These are phyloP conservation scores for Mycena galopus DNA, from an alignment of 768 basidiomycete genomes.

Conservation along the genomic window DNA sequence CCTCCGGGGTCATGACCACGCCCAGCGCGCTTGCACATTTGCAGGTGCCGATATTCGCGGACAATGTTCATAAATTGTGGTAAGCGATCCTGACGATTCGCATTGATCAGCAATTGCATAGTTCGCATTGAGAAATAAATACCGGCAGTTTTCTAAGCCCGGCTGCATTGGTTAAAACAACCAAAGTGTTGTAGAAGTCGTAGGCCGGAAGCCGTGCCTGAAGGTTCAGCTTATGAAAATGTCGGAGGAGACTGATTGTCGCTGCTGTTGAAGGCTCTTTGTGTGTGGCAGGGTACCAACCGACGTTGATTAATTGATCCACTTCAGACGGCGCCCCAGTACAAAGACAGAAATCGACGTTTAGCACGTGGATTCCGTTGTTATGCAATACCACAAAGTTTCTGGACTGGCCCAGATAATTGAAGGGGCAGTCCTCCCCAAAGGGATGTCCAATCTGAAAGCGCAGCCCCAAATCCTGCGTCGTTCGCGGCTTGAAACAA, in stretches of 20 bases:
- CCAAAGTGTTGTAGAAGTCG: not conserved
- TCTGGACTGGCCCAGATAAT: not conserved
- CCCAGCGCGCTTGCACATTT: not conserved
- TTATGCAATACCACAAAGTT: slow-evolving; percentile 38
- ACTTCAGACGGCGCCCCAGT: not conserved
- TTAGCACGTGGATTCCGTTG: slow-evolving; percentile 39
- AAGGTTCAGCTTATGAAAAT: not conserved
- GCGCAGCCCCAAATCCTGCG: slow-evolving; percentile 18
- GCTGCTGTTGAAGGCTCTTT: not conserved
- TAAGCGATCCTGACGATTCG: not conserved
- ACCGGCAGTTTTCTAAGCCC: not conserved
- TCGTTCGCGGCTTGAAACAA: slow-evolving; percentile 26
- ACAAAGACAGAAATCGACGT: slow-evolving; percentile 24
- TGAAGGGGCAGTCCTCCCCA: slow-evolving; percentile 27
- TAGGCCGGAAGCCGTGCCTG: not conserved
- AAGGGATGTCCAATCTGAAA: slow-evolving; percentile 39
- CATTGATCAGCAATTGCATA: too few relatives aligned
- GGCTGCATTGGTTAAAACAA: not conserved
- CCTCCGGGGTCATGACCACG: not conserved
- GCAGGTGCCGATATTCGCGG: not conserved
- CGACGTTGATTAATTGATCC: not conserved
- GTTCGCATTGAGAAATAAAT: too few relatives aligned
- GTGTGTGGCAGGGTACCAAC: not conserved
- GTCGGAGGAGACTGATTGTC: not conserved
- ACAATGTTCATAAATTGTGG: not conserved